Percentiles rank a stretch among this genome's conserved stretches.
Evolutionary conservation across 257 asterid species (phyloP).

Genomic region (Fraxinus excelsior): DNA sequence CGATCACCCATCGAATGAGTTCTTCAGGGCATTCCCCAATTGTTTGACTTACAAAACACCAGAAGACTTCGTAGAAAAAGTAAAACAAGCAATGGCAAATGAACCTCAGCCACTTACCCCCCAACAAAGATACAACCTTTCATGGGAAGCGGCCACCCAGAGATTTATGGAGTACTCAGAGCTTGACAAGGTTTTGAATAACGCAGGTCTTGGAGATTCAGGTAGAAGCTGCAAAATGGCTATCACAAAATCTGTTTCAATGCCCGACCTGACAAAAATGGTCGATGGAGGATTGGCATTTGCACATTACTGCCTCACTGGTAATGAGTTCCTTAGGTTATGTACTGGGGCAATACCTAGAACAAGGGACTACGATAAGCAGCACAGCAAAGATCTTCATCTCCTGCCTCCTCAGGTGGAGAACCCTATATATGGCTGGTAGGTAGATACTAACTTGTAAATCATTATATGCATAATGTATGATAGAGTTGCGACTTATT

Average conservation of each 20-base stretch:
- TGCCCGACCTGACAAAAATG: constrained; percentile 66
- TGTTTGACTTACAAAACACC: constrained; percentile 86
- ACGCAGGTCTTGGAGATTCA: constrained; percentile 21
- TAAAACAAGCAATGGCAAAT: constrained; percentile 84
- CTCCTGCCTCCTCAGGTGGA: constrained; percentile 85
- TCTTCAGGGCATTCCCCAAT: constrained; percentile 90
- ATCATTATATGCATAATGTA: constrained; percentile 31
- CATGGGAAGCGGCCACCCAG: constrained; percentile 99
- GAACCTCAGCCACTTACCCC: constrained; percentile 91
- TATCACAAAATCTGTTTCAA: constrained; percentile 57
- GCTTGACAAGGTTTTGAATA: constrained; percentile 60
- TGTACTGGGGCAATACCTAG: constrained; percentile 90
- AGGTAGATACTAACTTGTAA: constrained; percentile 48
- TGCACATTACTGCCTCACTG: constrained; percentile 85
- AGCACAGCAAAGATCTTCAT: constrained; percentile 78
- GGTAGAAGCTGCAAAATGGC: constrained; percentile 31
- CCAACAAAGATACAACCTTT: constrained; percentile 72
- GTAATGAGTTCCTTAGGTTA: constrained; percentile 80
- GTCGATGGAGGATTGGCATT: constrained; percentile 92
- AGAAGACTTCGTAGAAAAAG: constrained; percentile 86
- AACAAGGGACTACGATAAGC: constrained; percentile 68
- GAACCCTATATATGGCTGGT: constrained; percentile 97
- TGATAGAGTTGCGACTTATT: constrained; percentile 20
- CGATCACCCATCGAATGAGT: constrained; percentile 95
- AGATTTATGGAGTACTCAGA: constrained; percentile 87